Conservation (phyloP, 2,329 filamentous ascomycete species). For the Xylariaceae sp. region DNA sequence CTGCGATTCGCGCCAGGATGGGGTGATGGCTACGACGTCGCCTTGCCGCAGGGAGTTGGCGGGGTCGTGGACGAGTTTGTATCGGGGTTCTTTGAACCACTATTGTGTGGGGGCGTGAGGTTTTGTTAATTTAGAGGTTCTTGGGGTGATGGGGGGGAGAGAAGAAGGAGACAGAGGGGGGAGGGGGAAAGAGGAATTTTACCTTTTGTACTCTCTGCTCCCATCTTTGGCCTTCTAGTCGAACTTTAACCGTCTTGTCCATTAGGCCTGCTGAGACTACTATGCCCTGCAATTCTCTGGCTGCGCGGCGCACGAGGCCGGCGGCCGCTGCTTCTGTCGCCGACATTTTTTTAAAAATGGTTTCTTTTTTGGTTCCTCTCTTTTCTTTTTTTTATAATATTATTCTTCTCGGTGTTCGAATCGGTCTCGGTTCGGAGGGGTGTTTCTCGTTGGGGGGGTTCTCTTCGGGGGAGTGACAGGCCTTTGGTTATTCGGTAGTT, state of each 20-base stretch:
- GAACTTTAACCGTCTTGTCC: constrained; percentile 73
- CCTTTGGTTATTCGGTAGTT: too few relatives aligned
- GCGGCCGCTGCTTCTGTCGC: constrained; percentile 14
- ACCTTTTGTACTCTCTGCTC: constrained; percentile 70
- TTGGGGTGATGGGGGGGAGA: background rate
- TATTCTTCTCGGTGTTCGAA: background rate
- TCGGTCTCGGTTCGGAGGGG: too few relatives aligned
- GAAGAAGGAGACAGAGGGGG: background rate
- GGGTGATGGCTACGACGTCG: constrained; percentile 67
- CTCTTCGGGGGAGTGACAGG: too few relatives aligned
- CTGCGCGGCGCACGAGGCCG: constrained; percentile 36
- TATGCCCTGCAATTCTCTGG: constrained; percentile 56
- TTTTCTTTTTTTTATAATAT: background rate
- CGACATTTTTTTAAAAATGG: constrained; percentile 2
- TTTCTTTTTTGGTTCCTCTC: background rate
- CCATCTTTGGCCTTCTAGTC: constrained; percentile 65
- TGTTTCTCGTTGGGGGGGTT: too few relatives aligned
- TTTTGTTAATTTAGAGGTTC: background rate
- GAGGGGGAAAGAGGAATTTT: constrained; percentile 8
- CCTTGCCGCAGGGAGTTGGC: constrained; percentile 65
- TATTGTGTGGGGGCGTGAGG: constrained; percentile 27
- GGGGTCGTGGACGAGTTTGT: constrained; percentile 73
- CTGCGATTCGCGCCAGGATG: constrained; percentile 59
- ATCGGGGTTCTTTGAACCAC: constrained; percentile 59
- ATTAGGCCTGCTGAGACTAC: constrained; percentile 74